A percentile compares a stretch with the other conserved stretches of the same genome.
phyloP scores from a whole-genome alignment of 306 rosid genomes.

The Castanospermum australe region DNA sequence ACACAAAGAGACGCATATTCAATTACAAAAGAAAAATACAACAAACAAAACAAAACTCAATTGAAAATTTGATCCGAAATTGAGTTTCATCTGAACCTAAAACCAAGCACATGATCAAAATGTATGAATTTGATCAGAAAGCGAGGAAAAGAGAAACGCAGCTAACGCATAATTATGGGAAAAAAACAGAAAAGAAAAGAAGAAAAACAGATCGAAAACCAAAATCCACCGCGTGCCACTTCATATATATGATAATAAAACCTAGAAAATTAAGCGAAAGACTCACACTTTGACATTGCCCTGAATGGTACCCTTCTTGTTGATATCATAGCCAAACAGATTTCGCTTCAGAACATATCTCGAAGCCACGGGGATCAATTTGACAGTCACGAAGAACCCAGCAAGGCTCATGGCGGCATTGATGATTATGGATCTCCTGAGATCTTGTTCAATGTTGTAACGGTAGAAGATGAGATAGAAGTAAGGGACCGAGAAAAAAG shows the following conservation, averaged over 20 bases:
- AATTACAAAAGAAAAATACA: not conserved
- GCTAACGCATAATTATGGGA: not conserved
- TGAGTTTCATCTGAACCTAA: not conserved
- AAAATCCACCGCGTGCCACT: constrained; percentile 10
- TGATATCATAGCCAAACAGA: constrained; percentile 86
- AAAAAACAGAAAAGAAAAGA: not conserved
- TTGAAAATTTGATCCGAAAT: not conserved
- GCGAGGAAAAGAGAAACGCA: not conserved
- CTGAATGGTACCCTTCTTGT: constrained; percentile 82
- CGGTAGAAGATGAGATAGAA: constrained; percentile 60
- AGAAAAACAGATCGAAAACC: not conserved
- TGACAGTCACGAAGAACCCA: constrained; percentile 60
- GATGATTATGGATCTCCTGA: constrained; percentile 67
- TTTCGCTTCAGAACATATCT: constrained; percentile 70
- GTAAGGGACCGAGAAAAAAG: constrained; percentile 62
- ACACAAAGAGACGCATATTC: not conserved
- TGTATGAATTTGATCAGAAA: not conserved
- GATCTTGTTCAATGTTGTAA: constrained; percentile 57
- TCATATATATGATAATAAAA: not conserved
- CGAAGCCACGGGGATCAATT: constrained; percentile 85
- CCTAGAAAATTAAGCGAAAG: not conserved
- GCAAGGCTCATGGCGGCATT: constrained; percentile 71
- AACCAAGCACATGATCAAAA: constrained; percentile 6
- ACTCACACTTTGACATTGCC: constrained; percentile 87
- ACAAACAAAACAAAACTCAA: not conserved